Percentiles rank a stretch among this genome's conserved stretches.
These are phyloP conservation scores for Ichthyophthirius multifiliis DNA, from an alignment of 169 alveolate genomes.

Conservation along the genomic window DNA sequence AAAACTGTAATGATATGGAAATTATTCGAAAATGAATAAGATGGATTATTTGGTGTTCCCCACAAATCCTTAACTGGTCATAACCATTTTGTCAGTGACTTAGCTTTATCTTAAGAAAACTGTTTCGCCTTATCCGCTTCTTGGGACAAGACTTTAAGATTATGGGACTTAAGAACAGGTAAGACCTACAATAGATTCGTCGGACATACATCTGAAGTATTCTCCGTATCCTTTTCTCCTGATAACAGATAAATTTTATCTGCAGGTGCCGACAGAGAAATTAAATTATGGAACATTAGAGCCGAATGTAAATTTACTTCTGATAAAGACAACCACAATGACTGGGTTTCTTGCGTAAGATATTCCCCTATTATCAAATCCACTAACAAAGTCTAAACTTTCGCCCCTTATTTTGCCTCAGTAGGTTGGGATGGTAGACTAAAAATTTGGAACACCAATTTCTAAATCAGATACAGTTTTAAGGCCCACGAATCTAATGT, in stretches of 20 bases:
- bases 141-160: slow-evolving; percentile 82
- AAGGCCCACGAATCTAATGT: slow-evolving; percentile 75
- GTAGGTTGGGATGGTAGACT: slow-evolving; percentile 83
- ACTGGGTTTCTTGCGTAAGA: slow-evolving; percentile 66
- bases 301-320: slow-evolving; percentile 62
- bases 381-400: slow-evolving; percentile 36
- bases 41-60: slow-evolving; percentile 63
- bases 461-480: slow-evolving; percentile 54
- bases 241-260: slow-evolving; percentile 78
- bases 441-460: slow-evolving; percentile 67
- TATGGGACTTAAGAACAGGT: slow-evolving; percentile 74
- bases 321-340: slow-evolving; percentile 53
- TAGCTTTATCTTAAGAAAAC: slow-evolving; percentile 67
- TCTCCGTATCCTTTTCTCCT: slow-evolving; percentile 72
- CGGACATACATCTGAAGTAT: slow-evolving; percentile 73
- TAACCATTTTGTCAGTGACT: slow-evolving; percentile 70
- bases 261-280: slow-evolving; percentile 74
- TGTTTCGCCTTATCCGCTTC: slow-evolving; percentile 65
- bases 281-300: slow-evolving; percentile 73
- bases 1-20: slow-evolving; percentile 75
- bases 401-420: slow-evolving; percentile 66
- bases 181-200: slow-evolving; percentile 59
- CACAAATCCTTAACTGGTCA: slow-evolving; percentile 66
- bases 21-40: slow-evolving; percentile 52
- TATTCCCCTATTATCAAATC: slow-evolving; percentile 55